These are phyloP conservation scores for Quercus phellos DNA, from an alignment of 331 rosid species.

Conservation along the genomic window DNA sequence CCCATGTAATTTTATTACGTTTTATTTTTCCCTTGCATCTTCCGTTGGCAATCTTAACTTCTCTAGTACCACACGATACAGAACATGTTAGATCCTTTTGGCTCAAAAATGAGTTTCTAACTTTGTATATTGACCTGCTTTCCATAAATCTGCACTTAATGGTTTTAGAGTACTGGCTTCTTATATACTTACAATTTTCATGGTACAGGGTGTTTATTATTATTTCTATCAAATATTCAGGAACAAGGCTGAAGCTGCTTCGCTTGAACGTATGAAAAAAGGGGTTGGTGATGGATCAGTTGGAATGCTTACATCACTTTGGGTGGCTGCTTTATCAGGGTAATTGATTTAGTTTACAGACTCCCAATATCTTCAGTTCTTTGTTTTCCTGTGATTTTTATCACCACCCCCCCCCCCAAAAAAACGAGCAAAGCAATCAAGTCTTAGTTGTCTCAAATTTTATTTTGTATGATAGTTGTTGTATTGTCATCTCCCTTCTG, in stretches of 20 bases:
- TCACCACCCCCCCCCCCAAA: not conserved
- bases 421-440: not conserved
- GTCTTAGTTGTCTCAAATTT: not conserved
- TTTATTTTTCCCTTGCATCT: not conserved
- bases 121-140: not conserved
- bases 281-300: conserved; percentile 89
- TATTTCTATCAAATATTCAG: conserved; percentile 99
- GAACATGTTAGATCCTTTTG: not conserved
- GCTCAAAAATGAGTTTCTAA: not conserved
- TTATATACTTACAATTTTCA: conserved; percentile 43
- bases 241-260: conserved; percentile 81
- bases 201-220: conserved; percentile 97
- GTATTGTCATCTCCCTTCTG: not conserved
- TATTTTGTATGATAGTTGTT: not conserved
- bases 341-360: conserved; percentile 30
- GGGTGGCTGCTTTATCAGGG: conserved; percentile 95
- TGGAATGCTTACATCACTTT: conserved; percentile 83
- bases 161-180: conserved; percentile 37
- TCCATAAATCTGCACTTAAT: conserved; percentile 5
- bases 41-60: not conserved
- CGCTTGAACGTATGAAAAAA: conserved; percentile 45
- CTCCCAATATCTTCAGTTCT: not conserved
- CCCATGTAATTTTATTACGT: not conserved
- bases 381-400: not conserved
- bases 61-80: not conserved